A percentile compares a stretch with the other conserved stretches of the same genome.
Evolutionary conservation across 768 basidiomycete species (phyloP).

Genomic region (Gymnopilus junonius): DNA sequence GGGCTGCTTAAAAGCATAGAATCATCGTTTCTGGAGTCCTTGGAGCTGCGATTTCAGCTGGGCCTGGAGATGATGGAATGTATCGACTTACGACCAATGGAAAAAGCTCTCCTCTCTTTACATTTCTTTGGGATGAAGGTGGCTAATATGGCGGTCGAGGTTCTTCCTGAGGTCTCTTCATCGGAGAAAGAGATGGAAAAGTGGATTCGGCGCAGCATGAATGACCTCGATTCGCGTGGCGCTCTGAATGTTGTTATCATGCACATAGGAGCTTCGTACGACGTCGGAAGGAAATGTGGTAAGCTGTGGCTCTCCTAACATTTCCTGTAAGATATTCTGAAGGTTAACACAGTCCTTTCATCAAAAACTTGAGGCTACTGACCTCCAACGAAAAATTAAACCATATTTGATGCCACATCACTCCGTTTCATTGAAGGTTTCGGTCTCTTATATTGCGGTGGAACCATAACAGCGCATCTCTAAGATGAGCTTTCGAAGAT

Average conservation of each 20-base stretch:
- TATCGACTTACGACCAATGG: slow-evolving; percentile 23
- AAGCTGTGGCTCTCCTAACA: neutral
- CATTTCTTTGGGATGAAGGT: slow-evolving; percentile 28
- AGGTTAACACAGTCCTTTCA: too few relatives aligned
- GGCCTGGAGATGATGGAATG: neutral
- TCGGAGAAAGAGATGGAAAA: neutral
- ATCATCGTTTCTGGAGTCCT: slow-evolving; percentile 27
- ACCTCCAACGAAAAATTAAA: too few relatives aligned
- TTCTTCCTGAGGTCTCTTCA: neutral
- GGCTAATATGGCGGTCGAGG: slow-evolving; percentile 12
- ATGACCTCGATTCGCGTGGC: slow-evolving; percentile 8
- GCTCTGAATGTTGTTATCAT: slow-evolving; percentile 3
- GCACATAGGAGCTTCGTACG: neutral
- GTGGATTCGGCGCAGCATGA: slow-evolving; percentile 10
- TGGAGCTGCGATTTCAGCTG: slow-evolving; percentile 19
- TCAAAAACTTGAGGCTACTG: too few relatives aligned
- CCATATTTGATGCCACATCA: too few relatives aligned
- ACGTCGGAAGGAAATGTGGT: neutral
- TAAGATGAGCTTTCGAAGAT: too few relatives aligned
- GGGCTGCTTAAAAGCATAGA: slow-evolving; percentile 26
- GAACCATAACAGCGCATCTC: too few relatives aligned
- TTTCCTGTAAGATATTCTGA: neutral
- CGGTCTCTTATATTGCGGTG: too few relatives aligned
- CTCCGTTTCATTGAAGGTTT: too few relatives aligned
- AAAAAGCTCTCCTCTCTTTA: slow-evolving; percentile 22